A percentile compares a stretch with the other conserved stretches of the same genome.
phyloP scores from a whole-genome alignment of 371 early-diverging fungal genomes.

The Mortierella sp. region DNA sequence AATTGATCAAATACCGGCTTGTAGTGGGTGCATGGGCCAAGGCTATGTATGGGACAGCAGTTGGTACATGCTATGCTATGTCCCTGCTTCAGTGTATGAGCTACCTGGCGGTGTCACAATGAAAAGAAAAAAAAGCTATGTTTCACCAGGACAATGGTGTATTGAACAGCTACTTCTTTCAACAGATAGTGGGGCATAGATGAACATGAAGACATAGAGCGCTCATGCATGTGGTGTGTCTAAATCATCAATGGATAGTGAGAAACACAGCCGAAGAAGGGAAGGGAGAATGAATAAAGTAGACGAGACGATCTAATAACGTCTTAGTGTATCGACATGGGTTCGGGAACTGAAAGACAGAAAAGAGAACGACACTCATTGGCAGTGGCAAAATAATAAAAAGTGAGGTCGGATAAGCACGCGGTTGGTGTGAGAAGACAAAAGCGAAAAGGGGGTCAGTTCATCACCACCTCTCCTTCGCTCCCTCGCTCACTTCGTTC shows the following conservation, averaged over 20 bases:
- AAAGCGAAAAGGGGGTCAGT: no score
- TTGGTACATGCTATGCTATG: no score
- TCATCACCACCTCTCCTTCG: no score
- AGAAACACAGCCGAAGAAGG: not conserved
- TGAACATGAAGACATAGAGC: no score
- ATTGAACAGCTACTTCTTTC: not conserved
- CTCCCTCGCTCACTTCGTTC: no score
- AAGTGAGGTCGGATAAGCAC: constrained; percentile 13
- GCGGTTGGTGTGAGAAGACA: no score
- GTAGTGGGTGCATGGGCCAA: not conserved
- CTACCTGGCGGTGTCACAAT: not conserved
- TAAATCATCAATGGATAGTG: not conserved
- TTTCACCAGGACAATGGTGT: not conserved
- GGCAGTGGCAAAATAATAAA: no score
- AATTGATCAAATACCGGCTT: not conserved
- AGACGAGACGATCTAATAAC: not conserved
- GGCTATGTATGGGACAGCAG: not conserved
- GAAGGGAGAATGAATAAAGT: not conserved
- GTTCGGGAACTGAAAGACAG: not conserved
- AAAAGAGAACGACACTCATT: not conserved
- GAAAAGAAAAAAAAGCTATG: not conserved
- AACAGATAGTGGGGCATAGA: not conserved
- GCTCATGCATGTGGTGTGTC: not conserved
- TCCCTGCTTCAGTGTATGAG: not conserved
- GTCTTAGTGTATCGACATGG: not conserved